phyloP scores from a whole-genome alignment of 495 filamentous ascomycete species.

The Xylaria longipes region DNA sequence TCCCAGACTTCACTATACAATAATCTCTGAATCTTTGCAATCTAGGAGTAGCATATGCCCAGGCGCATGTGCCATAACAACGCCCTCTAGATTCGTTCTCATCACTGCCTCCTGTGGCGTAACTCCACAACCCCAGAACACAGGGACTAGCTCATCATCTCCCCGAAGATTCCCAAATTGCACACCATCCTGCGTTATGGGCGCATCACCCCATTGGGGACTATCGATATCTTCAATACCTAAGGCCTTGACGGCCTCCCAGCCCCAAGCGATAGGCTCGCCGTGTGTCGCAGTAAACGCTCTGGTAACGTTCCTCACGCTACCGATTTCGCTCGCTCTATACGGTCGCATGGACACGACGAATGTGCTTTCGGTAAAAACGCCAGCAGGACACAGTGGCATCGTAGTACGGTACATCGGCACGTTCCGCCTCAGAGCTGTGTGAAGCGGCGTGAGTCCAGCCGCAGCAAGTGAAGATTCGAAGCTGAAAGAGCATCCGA shows the following conservation, averaged over 20 bases:
- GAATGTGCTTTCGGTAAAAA: constrained; percentile 55
- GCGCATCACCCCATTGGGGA: constrained; percentile 55
- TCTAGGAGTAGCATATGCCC: constrained; percentile 64
- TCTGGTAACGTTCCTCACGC: constrained; percentile 56
- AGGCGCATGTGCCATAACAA: constrained; percentile 61
- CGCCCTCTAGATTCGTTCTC: constrained; percentile 53
- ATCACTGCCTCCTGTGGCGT: constrained; percentile 65
- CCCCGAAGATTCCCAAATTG: constrained; percentile 30
- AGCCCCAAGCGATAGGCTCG: constrained; percentile 67
- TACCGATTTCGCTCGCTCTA: constrained; percentile 48
- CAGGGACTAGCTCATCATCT: constrained; percentile 53
- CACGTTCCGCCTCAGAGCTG: constrained; percentile 45
- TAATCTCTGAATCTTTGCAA: constrained; percentile 42
- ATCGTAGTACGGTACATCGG: constrained; percentile 62
- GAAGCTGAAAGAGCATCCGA: constrained; percentile 65
- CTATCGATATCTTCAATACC: constrained; percentile 53
- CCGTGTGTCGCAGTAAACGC: constrained; percentile 57
- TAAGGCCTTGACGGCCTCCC: constrained; percentile 54
- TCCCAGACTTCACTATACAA: not conserved
- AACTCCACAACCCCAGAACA: constrained; percentile 67
- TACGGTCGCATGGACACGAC: constrained; percentile 66
- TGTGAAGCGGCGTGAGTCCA: constrained; percentile 54
- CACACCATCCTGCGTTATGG: constrained; percentile 39
- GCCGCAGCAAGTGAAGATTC: constrained; percentile 55
- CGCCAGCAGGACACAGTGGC: constrained; percentile 55